Evolutionary conservation across 257 asterid species (phyloP), one percentile per base, ranked within the genome.

Genomic region (Solanum piurae): DNA sequence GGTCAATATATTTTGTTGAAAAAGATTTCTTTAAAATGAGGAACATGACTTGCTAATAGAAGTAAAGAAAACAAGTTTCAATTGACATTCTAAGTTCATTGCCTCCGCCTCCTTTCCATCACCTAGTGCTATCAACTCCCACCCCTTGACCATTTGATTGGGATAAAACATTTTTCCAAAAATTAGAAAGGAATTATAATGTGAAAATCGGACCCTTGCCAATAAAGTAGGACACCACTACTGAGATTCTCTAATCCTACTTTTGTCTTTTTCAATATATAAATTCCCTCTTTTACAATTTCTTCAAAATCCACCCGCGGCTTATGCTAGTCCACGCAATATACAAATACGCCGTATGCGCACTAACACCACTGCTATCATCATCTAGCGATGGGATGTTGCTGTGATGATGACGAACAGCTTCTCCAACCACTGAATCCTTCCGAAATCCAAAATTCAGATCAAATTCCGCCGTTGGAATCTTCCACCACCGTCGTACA

Each of bases 371-470:
- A 52, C 18, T n/a, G 2, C 72, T 4, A 83, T 23, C 12, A 40
- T 38, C 76, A n/a, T n/a, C 37, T 33, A 42, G 66, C 82, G 31
- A 88, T 90, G 88, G 90, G 91, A 62, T 91, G 90, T 73, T 90
- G 90, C 27, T 90, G 92, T 66, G 86, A 88, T 58, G 92, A 90
- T 49, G 92, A 88, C 66, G 91, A 88, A 62, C 87, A 87, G 33
- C 83, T 88, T 77, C 86, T 87, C 68, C 89, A 88, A 73, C 91
- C 91, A 31, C 52, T 86, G 10, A 86, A 73, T 36, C 84, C 72
- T 37, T 9, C 23, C 9, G 58, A 49, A 33, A 72, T 60, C 13
- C 72, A 33, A 9, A 29, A 82, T 12, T 29, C 37, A 69, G 89
- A 20, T 34, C 79, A 42, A 83, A 40, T 74, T 58, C 88, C 64